A percentile compares a stretch with the other conserved stretches of the same genome.
These are phyloP conservation scores for Trichoderma atrobrunneum DNA, from an alignment of 2,329 filamentous ascomycete species.

Conservation along the genomic window DNA sequence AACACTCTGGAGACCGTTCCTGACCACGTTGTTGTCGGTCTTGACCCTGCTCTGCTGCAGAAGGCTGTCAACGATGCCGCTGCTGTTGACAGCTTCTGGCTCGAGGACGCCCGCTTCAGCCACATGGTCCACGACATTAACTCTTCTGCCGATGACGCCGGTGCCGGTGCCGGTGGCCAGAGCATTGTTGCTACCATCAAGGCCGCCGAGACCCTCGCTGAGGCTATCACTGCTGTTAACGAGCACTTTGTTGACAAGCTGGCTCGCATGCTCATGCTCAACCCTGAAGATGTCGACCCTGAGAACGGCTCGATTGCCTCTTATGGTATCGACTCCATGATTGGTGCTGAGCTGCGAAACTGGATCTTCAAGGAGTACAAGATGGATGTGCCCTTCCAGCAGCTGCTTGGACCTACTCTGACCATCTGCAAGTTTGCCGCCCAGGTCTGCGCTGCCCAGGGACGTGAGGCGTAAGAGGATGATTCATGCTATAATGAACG, in stretches of 20 bases:
- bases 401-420: constrained; percentile 34
- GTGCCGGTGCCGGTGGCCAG: constrained; percentile 12
- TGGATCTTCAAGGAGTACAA: constrained; percentile 37
- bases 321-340: constrained; percentile 39
- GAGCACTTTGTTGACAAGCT: constrained; percentile 23
- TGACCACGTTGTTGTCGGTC: constrained; percentile 29
- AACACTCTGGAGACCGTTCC: background rate
- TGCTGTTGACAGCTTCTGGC: background rate
- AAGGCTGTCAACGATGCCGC: constrained; percentile 21
- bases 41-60: constrained; percentile 25
- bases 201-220: constrained; percentile 12
- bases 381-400: constrained; percentile 39
- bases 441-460: constrained; percentile 1
- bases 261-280: constrained; percentile 25
- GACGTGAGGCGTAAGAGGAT: background rate
- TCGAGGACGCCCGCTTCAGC: background rate
- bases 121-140: background rate
- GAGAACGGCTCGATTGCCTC: constrained; percentile 24
- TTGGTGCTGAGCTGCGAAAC: constrained; percentile 36
- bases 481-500: background rate
- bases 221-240: constrained; percentile 20
- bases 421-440: constrained; percentile 25
- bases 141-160: constrained; percentile 1
- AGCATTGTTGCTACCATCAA: constrained; percentile 23
- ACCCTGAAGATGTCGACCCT: constrained; percentile 19